Conservation (phyloP, 805 yeast species). For the Candida orba region DNA sequence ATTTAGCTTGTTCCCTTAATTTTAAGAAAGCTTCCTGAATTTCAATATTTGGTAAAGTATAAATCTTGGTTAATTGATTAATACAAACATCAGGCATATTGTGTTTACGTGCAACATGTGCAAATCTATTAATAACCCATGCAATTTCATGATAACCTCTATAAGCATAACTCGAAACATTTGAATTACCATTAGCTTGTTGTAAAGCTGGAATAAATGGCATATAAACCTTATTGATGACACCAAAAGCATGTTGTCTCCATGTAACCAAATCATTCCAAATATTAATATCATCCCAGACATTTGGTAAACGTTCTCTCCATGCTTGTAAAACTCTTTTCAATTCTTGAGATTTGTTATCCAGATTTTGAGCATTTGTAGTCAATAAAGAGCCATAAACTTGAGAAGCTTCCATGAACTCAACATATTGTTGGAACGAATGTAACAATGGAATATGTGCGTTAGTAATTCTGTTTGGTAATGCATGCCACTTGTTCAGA, state of each 20-base stretch:
- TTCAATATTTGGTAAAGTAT: constrained; percentile 94
- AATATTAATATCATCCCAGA: constrained; percentile 95
- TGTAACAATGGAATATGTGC: constrained; percentile 90
- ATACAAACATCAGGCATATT: constrained; percentile 96
- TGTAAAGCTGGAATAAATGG: constrained; percentile 86
- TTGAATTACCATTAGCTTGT: constrained; percentile 57
- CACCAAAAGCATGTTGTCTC: constrained; percentile 98
- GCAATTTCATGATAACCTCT: constrained; percentile 98
- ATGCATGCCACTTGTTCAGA: constrained; percentile 84
- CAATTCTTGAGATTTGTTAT: constrained; percentile 86
- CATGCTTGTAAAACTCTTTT: constrained; percentile 94
- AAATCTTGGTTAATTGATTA: constrained; percentile 85
- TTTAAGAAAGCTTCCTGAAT: constrained; percentile 97
- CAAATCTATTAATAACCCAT: constrained; percentile 96
- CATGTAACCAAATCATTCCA: constrained; percentile 98
- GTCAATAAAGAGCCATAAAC: constrained; percentile 81
- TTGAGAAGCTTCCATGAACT: constrained; percentile 94
- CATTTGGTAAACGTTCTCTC: constrained; percentile 94
- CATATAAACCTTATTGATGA: constrained; percentile 87
- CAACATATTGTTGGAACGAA: constrained; percentile 95
- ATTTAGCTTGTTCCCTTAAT: constrained; percentile 93
- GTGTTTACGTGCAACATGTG: constrained; percentile 97
- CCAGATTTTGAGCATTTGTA: constrained; percentile 88
- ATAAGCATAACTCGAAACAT: constrained; percentile 88
- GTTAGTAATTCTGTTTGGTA: constrained; percentile 65